Base-by-base conservation (phyloP, 306 rosid species). In the Quercus suber region DNA sequence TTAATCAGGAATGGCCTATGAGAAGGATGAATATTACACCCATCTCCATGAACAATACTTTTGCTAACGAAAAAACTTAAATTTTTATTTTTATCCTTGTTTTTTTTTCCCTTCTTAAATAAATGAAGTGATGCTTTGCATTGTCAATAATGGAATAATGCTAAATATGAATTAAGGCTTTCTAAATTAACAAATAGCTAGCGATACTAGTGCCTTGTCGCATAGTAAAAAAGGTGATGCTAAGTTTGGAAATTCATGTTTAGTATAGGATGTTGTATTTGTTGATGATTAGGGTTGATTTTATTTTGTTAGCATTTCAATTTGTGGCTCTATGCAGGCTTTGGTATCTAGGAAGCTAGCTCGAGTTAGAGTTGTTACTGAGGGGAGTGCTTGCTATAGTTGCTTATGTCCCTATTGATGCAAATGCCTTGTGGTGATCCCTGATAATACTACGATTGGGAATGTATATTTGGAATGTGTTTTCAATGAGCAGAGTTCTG, bases 381-480 rank as follows among this genome's bases (percentile, higher is more conserved):
- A 94, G 86, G 98, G 98, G 63, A 92, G 97, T 80, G 97, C 94
- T 94, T 81, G 97, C 97, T 14, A 88, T 95, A 49, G 97, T 92
- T 73, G 98, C 95, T 93, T 75, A 97, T 92, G n/a, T n/a, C n/a
- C 97, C n/a, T 94, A 71, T 72, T 95, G 95, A 30, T 94, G 98
- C 88, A 88, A 89, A 81, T 79, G 97, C 74, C 95, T 91, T 31
- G 97, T 94, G 61, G 97, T 89, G 1, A 25, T 25, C 27, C 27
- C 27, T 25, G 27, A 25, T 25, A 25, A 25, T 25, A 25, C 27
- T 25, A 1, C 27, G 1, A 25, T 25, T 25, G 27, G 27, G 27
- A 25, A 25, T 25, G 27, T 25, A 1, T 25, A 25, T 25, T 25
- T 25, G 27, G 27, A 25, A 25, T 25, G 27, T 25, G 27, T 25